A percentile compares a stretch with the other conserved stretches of the same genome.
phyloP scores from a whole-genome alignment of 495 filamentous ascomycete species.

The Neurospora sp. region DNA sequence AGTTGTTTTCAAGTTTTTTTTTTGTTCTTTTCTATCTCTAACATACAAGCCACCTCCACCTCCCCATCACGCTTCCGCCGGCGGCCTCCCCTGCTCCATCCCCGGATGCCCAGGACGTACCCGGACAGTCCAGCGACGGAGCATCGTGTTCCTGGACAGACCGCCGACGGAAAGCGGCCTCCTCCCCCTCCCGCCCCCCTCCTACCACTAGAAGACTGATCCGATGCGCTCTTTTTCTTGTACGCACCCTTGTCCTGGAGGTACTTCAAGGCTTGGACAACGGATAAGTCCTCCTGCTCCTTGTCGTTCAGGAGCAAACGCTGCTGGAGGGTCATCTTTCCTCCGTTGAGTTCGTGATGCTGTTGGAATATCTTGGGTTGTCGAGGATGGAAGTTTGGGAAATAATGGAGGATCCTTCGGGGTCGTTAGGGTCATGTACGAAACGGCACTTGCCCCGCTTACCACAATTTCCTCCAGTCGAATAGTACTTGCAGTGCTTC shows the following conservation, averaged over 20 bases:
- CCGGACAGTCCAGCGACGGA: neutral
- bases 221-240: no score
- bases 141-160: neutral
- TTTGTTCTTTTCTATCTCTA: neutral
- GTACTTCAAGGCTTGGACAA: no score
- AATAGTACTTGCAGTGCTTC: slow-evolving; percentile 51
- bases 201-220: no score
- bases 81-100: neutral
- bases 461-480: slow-evolving; percentile 48
- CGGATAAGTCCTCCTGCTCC: slow-evolving; percentile 2
- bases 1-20: neutral
- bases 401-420: no score
- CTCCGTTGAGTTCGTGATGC: neutral
- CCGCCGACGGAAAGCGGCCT: neutral
- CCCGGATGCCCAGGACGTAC: neutral
- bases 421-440: slow-evolving; percentile 42
- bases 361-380: no score
- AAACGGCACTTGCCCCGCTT: slow-evolving; percentile 58
- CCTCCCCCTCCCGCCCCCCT: no score
- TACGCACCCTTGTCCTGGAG: no score
- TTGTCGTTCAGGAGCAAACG: slow-evolving; percentile 19
- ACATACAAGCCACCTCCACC: neutral
- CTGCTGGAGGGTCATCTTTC: neutral
- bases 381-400: no score
- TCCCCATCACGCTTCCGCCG: neutral